A percentile compares a stretch with the other conserved stretches of the same genome.
Conservation (phyloP, 371 early-diverging fungal species). For the Mucor mucedo region DNA sequence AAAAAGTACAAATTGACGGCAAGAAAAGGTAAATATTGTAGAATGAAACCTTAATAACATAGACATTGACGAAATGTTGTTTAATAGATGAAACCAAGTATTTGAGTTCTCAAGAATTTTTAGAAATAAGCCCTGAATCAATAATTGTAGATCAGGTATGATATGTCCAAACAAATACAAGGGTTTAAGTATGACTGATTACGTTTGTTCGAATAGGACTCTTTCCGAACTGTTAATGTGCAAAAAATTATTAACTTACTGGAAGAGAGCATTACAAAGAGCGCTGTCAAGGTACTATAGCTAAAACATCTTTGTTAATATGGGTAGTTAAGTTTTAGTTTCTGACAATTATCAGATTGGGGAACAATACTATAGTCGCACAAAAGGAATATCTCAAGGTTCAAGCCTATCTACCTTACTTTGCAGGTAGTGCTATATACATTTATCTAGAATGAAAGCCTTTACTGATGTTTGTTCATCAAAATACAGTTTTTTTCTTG, state of each 20-base stretch:
- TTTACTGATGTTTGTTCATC: neutral
- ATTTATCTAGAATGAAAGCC: neutral
- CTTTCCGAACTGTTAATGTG: neutral
- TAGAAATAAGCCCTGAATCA: neutral
- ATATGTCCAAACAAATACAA: too few species aligned
- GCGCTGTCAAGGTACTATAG: slow-evolving; percentile 64
- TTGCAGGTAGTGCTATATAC: slow-evolving; percentile 66
- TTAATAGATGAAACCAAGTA: neutral
- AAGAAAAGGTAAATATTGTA: too few species aligned
- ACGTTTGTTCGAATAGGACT: too few species aligned
- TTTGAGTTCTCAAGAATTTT: neutral
- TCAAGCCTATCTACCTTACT: slow-evolving; percentile 83
- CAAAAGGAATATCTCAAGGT: slow-evolving; percentile 88
- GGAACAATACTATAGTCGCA: slow-evolving; percentile 64
- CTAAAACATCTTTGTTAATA: neutral
- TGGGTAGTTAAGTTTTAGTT: neutral
- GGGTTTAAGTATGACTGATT: slow-evolving; percentile 2
- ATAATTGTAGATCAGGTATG: slow-evolving; percentile 18
- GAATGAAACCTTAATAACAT: too few species aligned
- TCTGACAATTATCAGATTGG: slow-evolving; percentile 38
- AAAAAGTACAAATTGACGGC: too few species aligned
- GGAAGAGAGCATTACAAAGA: slow-evolving; percentile 48
- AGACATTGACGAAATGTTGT: neutral
- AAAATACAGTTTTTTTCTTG: slow-evolving; percentile 69
- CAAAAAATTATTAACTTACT: slow-evolving; percentile 1